These are phyloP conservation scores for Leptographium radiaticola DNA, from an alignment of 2,329 filamentous ascomycete genomes.

Conservation along the genomic window DNA sequence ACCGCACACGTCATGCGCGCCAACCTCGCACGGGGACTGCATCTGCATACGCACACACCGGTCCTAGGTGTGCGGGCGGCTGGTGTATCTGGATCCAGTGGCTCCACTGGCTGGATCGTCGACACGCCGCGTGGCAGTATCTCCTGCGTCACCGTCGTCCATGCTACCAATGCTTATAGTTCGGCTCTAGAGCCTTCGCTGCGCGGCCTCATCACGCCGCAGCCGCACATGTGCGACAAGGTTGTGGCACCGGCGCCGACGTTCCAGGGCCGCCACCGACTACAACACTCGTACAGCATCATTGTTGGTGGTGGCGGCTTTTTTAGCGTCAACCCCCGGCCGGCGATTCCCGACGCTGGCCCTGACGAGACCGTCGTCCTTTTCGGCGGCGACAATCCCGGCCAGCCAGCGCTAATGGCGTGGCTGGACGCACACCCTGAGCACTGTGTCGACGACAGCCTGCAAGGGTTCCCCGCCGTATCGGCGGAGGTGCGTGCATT, in stretches of 20 bases:
- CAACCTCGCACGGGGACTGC: neutral
- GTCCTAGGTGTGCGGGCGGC: neutral
- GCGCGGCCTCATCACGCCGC: neutral
- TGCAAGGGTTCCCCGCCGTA: neutral
- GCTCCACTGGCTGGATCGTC: neutral
- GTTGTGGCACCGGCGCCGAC: neutral
- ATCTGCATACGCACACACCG: conserved; percentile 1
- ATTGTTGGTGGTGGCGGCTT: neutral
- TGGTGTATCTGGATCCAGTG: neutral
- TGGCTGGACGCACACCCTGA: conserved; percentile 1
- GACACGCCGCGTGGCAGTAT: neutral
- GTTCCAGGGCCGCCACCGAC: neutral
- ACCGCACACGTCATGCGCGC: neutral
- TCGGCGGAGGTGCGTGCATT: neutral
- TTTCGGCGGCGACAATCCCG: conserved; percentile 1
- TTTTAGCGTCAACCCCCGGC: conserved; percentile 2
- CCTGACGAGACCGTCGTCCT: neutral
- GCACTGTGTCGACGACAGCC: conserved; percentile 2
- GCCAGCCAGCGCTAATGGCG: neutral
- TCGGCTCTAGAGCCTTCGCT: neutral
- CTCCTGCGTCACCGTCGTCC: neutral
- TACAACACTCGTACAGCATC: conserved; percentile 1
- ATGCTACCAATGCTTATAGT: conserved; percentile 4
- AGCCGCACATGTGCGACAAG: conserved; percentile 4
- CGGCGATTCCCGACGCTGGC: neutral